Base-by-base conservation (phyloP, 306 rosid species). In the Vigna trinervia region DNA sequence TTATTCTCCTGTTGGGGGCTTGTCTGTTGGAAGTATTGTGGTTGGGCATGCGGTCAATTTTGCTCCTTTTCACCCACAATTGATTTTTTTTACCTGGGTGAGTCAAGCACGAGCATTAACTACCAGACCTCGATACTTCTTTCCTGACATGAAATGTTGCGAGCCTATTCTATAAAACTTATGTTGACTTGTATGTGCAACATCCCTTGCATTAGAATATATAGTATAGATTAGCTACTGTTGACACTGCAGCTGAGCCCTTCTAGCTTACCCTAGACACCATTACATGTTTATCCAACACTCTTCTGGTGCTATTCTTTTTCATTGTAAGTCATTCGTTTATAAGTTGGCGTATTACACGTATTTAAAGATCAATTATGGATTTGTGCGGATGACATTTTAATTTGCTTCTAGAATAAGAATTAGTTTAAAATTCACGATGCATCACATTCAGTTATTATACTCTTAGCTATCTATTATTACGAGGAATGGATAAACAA, bases 141-240 rank as follows among this genome's bases (percentile, higher is more conserved):
- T 36, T 36, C 8, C 41, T 36, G 41, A 36, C 71, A 57, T 77
- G 76, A 46, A 48, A 66, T 72, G 74, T 47, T 71, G 62, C 76
- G 67, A 73, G 69, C 75, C 36, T 39, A 19, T 45, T 11, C 41
- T 78, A 54, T 28, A 13, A 66, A 73, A 52, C 20, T 78, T 57
- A 67, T 50, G 11, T 79, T 19, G 61, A 23, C 5, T 23, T 38
- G 52, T 59, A 57, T 57, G 36, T 13, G 7, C 23, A 58, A 26
- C 17, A 57, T 4, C 22, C 22, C 28, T 20, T 36, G 10, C 12
- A 32, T 56, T 56, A 56, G 62, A 56, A 32, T 56, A 4, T 36
- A 36, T 36, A 7, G 38, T 34, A 34, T 34, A 34, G 38, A 34
- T 34, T 34, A 34, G 61, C 15, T 22, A 57, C 34, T 22, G 36